These are phyloP conservation scores for Stylonectria norvegica DNA, from an alignment of 2,329 filamentous ascomycete genomes.

Conservation along the genomic window DNA sequence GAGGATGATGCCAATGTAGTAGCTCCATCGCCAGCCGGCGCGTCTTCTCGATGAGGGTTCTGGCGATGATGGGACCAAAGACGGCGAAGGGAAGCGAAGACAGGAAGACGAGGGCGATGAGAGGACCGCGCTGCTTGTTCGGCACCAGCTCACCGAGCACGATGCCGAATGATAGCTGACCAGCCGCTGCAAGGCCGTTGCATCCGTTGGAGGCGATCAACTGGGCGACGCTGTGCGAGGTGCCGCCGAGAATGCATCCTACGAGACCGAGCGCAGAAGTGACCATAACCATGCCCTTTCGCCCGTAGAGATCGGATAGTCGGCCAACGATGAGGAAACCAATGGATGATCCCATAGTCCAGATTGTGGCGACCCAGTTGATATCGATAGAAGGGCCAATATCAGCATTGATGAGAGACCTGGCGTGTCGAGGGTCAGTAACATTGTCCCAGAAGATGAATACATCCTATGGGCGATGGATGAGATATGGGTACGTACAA, in stretches of 20 bases:
- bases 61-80: conserved; percentile 46
- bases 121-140: conserved; percentile 37
- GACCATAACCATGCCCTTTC: conserved; percentile 39
- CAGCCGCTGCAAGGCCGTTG: conserved; percentile 39
- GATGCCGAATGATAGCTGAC: conserved; percentile 40
- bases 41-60: conserved; percentile 42
- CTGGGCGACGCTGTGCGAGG: conserved; percentile 32
- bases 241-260: conserved; percentile 37
- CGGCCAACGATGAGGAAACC: conserved; percentile 41
- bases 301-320: conserved; percentile 41
- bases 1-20: conserved; percentile 46
- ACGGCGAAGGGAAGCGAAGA: conserved; percentile 39
- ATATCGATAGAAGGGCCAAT: conserved; percentile 31
- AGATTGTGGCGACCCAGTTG: conserved; percentile 34
- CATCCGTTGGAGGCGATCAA: conserved; percentile 37
- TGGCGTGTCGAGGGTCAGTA: conserved; percentile 6
- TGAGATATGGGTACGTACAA: conserved; percentile 19
- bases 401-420: conserved; percentile 31
- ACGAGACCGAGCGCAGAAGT: conserved; percentile 32
- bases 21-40: conserved; percentile 47
- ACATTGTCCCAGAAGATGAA: background rate
- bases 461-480: background rate
- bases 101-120: conserved; percentile 37
- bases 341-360: conserved; percentile 37
- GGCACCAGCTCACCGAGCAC: conserved; percentile 43